Evolutionary conservation across 2,329 filamentous ascomycete species (phyloP).

Genomic region (Penicillium janthinellum): DNA sequence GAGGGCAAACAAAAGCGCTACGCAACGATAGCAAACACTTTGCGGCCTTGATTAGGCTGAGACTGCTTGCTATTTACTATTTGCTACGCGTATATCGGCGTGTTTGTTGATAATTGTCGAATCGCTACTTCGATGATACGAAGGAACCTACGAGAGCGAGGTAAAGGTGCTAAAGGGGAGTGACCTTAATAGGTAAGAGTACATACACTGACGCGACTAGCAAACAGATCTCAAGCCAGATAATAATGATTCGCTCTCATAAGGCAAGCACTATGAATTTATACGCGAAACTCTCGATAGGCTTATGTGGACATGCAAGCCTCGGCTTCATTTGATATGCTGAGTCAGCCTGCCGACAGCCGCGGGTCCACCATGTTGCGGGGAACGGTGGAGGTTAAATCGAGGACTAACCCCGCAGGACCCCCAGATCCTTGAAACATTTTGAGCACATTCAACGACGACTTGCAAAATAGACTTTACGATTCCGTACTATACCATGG

Average conservation of each 20-base stretch:
- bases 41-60: no score
- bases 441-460: background rate
- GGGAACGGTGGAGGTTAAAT: background rate
- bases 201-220: background rate
- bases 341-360: constrained; percentile 11
- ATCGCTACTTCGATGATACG: no score
- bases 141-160: no score
- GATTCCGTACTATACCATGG: constrained; percentile 37
- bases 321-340: constrained; percentile 11
- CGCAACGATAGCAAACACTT: background rate
- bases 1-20: background rate
- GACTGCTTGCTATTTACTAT: no score
- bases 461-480: background rate
- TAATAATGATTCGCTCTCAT: background rate
- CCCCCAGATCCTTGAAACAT: background rate
- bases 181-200: no score
- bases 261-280: background rate
- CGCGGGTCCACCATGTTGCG: background rate
- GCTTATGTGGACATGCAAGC: background rate
- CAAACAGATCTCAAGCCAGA: no score
- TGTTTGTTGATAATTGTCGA: no score
- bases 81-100: no score
- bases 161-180: no score
- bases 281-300: background rate
- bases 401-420: background rate